phyloP scores from a whole-genome alignment of 2,329 filamentous ascomycete genomes.

The Delphinella strobiligena region DNA sequence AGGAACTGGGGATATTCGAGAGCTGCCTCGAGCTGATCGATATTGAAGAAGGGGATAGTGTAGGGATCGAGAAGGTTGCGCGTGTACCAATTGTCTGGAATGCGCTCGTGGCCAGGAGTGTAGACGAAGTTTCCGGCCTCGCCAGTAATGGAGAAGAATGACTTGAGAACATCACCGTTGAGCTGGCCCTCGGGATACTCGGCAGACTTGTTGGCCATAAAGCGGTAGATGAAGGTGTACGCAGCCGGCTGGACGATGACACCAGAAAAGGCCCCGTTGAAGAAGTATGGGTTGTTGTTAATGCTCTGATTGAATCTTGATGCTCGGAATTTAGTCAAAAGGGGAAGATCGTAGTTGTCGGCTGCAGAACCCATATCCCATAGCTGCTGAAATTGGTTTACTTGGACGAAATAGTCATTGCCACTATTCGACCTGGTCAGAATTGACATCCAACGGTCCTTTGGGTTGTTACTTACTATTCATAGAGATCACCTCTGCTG shows the following conservation, averaged over 20 bases:
- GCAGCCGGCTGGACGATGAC: conserved; percentile 11
- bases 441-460: background rate
- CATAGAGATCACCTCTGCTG: conserved; percentile 18
- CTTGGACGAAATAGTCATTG: conserved; percentile 15
- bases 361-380: conserved; percentile 11
- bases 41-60: conserved; percentile 18
- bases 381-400: conserved; percentile 16
- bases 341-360: conserved; percentile 16
- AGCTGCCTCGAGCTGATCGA: conserved; percentile 13
- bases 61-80: conserved; percentile 19
- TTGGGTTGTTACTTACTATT: conserved; percentile 14
- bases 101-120: conserved; percentile 25
- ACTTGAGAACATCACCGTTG: conserved; percentile 25
- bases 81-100: conserved; percentile 29
- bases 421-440: conserved; percentile 7
- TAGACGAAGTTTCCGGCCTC: conserved; percentile 19
- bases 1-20: conserved; percentile 20
- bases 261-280: background rate
- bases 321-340: conserved; percentile 8
- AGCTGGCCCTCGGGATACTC: conserved; percentile 25
- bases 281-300: conserved; percentile 16
- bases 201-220: conserved; percentile 27
- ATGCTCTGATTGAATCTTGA: conserved; percentile 12
- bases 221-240: conserved; percentile 22
- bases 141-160: conserved; percentile 26